Evolutionary conservation across 163 green algal species (phyloP), one percentile per base, ranked within the genome.

Genomic region (Scenedesmus sp.): DNA sequence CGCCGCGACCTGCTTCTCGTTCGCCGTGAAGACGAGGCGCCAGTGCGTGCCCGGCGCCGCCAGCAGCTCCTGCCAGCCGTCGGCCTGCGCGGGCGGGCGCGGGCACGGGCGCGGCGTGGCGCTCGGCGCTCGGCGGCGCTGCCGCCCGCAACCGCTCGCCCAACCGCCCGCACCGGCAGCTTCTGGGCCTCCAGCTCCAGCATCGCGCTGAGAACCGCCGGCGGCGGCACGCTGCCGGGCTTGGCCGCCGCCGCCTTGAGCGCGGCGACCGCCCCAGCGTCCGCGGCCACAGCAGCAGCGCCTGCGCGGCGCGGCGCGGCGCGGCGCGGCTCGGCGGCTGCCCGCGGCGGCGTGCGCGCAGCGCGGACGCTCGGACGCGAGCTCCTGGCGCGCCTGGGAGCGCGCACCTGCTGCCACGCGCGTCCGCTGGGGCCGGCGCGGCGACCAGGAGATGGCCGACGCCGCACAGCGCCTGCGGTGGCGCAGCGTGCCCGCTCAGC

Each of bases 171-270:
- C 24, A 90, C 86, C 66, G 69, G 71, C 0, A 91, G 60, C 75
- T 93, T 93, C 5, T 75, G 57, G 42, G 88, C 84, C 53, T 94
- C 89, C 17, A 94, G 56, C 6, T 58, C 65, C 0, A 84, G 51
- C 26, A 94, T 79, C 0, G 89, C 87, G 0, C 65, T 18, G 11
- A 92, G 78, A 14, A 94, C 64, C 14, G 84, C 65, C 0, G 74
- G 42, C 10, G 85, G 60, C 10, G 84, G 70, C 26, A 90, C 78
- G 48, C 33, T 70, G 24, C 77, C 77, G 0, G 74, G 42, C 60
- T 83, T 71, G 0, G n/a, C 54, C 9, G 71, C 75, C 36, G 34
- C 44, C 47, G 6, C 14, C 64, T 83, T 83, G 53, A 83, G 56
- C 11, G 53, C 22, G 7, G 34, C 51, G 1, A 81, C n/a, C n/a